Conservation (phyloP, 331 rosid species). For the Rosa hybrid region DNA sequence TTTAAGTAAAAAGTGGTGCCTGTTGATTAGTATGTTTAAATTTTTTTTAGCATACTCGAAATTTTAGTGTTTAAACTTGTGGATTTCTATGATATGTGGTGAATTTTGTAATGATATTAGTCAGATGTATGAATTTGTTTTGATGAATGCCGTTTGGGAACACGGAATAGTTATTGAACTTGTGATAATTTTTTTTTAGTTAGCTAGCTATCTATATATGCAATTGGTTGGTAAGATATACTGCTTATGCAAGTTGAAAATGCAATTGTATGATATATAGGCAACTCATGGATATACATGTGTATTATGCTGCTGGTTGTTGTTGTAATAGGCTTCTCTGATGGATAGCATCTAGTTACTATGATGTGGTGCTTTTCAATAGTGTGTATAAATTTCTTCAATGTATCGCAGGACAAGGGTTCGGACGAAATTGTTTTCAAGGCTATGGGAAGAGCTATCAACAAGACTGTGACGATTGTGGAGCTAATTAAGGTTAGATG, state of each 20-base stretch:
- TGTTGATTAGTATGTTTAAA: too few relatives aligned
- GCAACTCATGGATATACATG: neutral
- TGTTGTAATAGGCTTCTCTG: neutral
- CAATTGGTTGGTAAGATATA: too few relatives aligned
- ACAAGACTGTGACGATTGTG: slow-evolving; percentile 88
- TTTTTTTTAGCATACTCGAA: neutral
- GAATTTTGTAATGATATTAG: neutral
- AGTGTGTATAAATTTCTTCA: neutral
- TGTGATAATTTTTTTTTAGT: neutral
- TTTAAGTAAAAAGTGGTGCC: too few relatives aligned
- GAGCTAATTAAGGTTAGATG: slow-evolving; percentile 77
- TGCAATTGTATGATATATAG: too few relatives aligned
- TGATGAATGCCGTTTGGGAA: neutral
- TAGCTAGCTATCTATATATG: neutral
- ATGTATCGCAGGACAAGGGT: slow-evolving; percentile 63
- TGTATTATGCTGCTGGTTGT: neutral
- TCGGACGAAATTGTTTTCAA: slow-evolving; percentile 83
- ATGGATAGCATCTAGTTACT: neutral
- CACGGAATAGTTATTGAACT: neutral
- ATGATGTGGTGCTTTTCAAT: neutral
- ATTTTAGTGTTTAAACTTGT: neutral
- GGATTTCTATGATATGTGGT: neutral
- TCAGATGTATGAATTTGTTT: neutral
- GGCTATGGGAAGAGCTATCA: slow-evolving; percentile 97
- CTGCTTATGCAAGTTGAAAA: neutral